Percentiles rank a stretch among this genome's conserved stretches.
phyloP scores from a whole-genome alignment of 495 filamentous ascomycete genomes.

The Penicillium lividum region DNA sequence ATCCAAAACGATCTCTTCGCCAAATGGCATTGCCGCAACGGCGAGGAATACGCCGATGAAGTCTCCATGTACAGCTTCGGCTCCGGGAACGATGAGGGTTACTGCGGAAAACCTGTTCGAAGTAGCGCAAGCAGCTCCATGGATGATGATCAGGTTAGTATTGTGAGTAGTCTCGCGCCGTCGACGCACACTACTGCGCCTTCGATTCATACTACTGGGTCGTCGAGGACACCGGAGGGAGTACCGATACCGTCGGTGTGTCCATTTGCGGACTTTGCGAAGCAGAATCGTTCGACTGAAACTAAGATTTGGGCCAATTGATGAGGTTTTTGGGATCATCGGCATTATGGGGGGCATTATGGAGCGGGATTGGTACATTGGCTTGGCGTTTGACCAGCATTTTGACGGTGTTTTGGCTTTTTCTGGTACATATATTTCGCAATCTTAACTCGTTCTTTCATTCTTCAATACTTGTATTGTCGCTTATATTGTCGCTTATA shows the following conservation, averaged over 20 bases:
- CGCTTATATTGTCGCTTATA: too few relatives aligned
- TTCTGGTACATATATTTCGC: neutral
- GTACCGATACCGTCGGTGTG: slow-evolving; percentile 23
- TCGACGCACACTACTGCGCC: slow-evolving; percentile 21
- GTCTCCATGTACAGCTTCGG: slow-evolving; percentile 51
- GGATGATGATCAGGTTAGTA: slow-evolving; percentile 40
- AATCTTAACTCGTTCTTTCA: neutral
- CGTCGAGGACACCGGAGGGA: neutral
- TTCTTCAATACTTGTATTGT: neutral
- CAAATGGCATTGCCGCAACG: slow-evolving; percentile 71
- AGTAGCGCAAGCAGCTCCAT: slow-evolving; percentile 32
- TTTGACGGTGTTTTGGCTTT: slow-evolving; percentile 2
- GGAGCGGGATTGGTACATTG: slow-evolving; percentile 11
- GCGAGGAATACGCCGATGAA: slow-evolving; percentile 67
- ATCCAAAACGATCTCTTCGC: slow-evolving; percentile 81
- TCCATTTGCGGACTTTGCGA: slow-evolving; percentile 39
- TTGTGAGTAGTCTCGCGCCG: slow-evolving; percentile 26
- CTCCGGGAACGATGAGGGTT: slow-evolving; percentile 69
- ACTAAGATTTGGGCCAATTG: slow-evolving; percentile 46
- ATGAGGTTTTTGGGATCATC: neutral
- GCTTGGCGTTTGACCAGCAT: neutral
- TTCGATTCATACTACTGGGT: slow-evolving; percentile 10
- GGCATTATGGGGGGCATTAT: slow-evolving; percentile 5
- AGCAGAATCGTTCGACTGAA: slow-evolving; percentile 21
- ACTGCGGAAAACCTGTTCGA: slow-evolving; percentile 51